phyloP scores from a whole-genome alignment of 1,139 yeast genomes.

The Scheffersomyces illinoinensis region DNA sequence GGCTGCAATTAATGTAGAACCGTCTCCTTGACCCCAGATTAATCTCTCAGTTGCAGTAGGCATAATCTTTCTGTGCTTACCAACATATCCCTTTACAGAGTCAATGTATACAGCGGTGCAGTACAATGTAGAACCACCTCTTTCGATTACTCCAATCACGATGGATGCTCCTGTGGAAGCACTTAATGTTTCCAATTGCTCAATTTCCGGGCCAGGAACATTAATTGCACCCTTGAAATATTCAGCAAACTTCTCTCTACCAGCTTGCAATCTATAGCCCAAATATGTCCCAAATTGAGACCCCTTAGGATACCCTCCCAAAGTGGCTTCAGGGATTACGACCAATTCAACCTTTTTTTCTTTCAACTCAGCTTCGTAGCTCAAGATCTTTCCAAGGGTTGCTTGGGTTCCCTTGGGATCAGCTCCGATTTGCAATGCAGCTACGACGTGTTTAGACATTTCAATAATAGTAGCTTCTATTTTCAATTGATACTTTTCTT shows the following conservation, averaged over 20 bases:
- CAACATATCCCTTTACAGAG: slow-evolving; percentile 31
- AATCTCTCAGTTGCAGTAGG: slow-evolving; percentile 42
- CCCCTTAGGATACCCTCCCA: slow-evolving; percentile 46
- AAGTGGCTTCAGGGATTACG: slow-evolving; percentile 39
- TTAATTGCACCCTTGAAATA: slow-evolving; percentile 28
- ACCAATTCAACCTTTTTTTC: slow-evolving; percentile 28
- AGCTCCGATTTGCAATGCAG: slow-evolving; percentile 38
- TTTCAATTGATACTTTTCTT: background rate
- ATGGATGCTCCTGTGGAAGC: slow-evolving; percentile 23
- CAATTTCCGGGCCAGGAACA: slow-evolving; percentile 30
- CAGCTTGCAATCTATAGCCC: slow-evolving; percentile 37
- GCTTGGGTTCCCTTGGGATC: slow-evolving; percentile 29
- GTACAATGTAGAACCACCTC: slow-evolving; percentile 33
- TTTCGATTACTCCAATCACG: slow-evolving; percentile 34
- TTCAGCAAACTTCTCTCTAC: slow-evolving; percentile 32
- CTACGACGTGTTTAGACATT: slow-evolving; percentile 21
- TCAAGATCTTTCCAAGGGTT: slow-evolving; percentile 32
- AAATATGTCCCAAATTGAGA: slow-evolving; percentile 35
- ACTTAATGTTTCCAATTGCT: slow-evolving; percentile 22
- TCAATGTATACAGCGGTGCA: slow-evolving; percentile 35
- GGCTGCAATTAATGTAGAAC: slow-evolving; percentile 35
- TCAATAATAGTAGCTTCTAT: background rate
- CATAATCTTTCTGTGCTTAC: slow-evolving; percentile 38
- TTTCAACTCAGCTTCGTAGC: slow-evolving; percentile 30
- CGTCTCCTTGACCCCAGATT: slow-evolving; percentile 44